phyloP scores from a whole-genome alignment of 192 early-diverging fungal species.

The Obelidium mucronatum region DNA sequence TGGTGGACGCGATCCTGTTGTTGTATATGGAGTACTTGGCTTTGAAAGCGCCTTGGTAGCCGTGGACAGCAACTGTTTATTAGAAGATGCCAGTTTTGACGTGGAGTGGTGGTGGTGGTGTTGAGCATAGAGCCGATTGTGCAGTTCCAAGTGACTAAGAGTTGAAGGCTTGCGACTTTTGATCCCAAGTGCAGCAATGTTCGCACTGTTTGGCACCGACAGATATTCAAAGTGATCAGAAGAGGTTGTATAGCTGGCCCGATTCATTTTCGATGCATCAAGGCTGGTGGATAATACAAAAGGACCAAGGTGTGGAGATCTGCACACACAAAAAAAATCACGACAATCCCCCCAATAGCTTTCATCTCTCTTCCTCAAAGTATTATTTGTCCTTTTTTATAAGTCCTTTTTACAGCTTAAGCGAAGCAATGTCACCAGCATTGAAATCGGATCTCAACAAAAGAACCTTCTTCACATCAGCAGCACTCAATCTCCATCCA shows the following conservation, averaged over 20 bases:
- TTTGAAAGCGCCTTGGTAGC: background rate
- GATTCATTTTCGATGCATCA: background rate
- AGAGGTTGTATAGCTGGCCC: conserved; percentile 3
- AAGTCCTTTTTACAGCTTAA: conserved; percentile 42
- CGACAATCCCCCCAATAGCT: background rate
- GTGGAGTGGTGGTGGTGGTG: background rate
- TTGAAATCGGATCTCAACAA: conserved; percentile 71
- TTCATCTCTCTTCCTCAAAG: too few relatives aligned
- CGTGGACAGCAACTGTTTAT: background rate
- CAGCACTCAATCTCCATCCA: conserved; percentile 74
- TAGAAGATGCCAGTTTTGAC: background rate
- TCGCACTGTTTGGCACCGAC: conserved; percentile 28
- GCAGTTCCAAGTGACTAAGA: conserved; percentile 8
- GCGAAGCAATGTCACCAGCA: conserved; percentile 58
- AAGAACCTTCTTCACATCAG: conserved; percentile 72
- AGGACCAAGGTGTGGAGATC: background rate
- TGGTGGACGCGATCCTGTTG: background rate
- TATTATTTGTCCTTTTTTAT: conserved; percentile 3
- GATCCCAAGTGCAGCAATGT: background rate
- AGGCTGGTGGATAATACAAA: too few relatives aligned
- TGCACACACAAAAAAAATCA: background rate
- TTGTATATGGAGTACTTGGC: background rate
- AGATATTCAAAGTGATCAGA: conserved; percentile 33
- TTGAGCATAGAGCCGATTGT: conserved; percentile 1
- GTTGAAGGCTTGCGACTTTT: background rate